Evolutionary conservation across 768 basidiomycete species (phyloP).

Genomic region (Hericium coralloides): DNA sequence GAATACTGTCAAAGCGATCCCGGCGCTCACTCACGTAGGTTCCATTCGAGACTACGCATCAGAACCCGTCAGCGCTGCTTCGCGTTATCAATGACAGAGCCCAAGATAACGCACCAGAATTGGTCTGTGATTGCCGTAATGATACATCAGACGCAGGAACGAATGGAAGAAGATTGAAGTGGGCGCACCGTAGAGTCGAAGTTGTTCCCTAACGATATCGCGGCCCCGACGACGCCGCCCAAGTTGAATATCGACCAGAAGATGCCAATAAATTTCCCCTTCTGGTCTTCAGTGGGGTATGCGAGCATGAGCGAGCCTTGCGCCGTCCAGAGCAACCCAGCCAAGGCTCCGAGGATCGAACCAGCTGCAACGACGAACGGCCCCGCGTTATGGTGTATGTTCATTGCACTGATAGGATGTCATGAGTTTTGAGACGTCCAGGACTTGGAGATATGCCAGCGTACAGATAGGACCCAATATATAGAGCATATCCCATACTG

Average conservation of each 20-base stretch:
- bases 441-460: conserved; percentile 14
- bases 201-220: conserved; percentile 67
- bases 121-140: conserved; percentile 16
- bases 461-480: conserved; percentile 66
- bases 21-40: conserved; percentile 52
- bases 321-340: conserved; percentile 69
- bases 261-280: conserved; percentile 67
- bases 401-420: conserved; percentile 40
- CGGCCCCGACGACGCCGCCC: conserved; percentile 70
- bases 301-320: conserved; percentile 82
- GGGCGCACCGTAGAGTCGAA: conserved; percentile 47
- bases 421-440: background rate
- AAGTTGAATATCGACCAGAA: conserved; percentile 85
- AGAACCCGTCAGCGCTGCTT: background rate
- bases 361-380: conserved; percentile 66
- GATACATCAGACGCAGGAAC: background rate
- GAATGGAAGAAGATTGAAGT: background rate
- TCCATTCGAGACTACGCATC: conserved; percentile 47
- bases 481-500: conserved; percentile 66
- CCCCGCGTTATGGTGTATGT: conserved; percentile 54
- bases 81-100: background rate
- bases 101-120: conserved; percentile 20
- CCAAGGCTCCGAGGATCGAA: conserved; percentile 66
- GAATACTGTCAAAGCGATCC: background rate
- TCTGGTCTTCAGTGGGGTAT: conserved; percentile 73